A percentile compares a stretch with the other conserved stretches of the same genome.
Evolutionary conservation across 768 basidiomycete genomes (phyloP).

Genomic region (Serpula lacrymans): DNA sequence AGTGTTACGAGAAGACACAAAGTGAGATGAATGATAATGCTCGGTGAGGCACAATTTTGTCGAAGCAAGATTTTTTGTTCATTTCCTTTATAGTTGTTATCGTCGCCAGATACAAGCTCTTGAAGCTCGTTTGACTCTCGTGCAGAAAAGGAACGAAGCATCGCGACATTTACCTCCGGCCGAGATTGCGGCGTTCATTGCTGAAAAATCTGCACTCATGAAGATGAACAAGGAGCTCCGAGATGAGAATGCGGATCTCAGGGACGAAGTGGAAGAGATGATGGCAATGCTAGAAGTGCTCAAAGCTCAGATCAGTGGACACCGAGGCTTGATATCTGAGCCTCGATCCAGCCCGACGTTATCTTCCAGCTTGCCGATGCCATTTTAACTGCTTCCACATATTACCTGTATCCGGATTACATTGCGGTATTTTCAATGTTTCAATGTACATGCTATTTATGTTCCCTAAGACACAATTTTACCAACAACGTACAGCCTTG

Average conservation of each 20-base stretch:
- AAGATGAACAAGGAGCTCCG: conserved; percentile 50
- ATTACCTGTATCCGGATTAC: no score
- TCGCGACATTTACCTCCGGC: conserved; percentile 32
- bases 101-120: conserved; percentile 61
- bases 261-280: conserved; percentile 62
- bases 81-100: no score
- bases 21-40: conserved; percentile 53
- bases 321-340: conserved; percentile 42
- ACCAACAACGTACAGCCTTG: no score
- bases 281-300: conserved; percentile 68
- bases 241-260: conserved; percentile 54
- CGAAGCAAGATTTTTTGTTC: neutral
- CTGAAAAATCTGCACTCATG: conserved; percentile 44
- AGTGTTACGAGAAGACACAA: conserved; percentile 54
- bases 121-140: conserved; percentile 50
- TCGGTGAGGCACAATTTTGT: conserved; percentile 39
- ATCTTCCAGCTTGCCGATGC: neutral
- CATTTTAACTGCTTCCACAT: no score
- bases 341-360: conserved; percentile 39
- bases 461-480: no score
- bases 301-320: conserved; percentile 52
- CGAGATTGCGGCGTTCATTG: conserved; percentile 43
- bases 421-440: no score
- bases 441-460: no score
- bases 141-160: conserved; percentile 40